Evolutionary conservation across 2,329 filamentous ascomycete species (phyloP).

Genomic region (Ambrosiella beaveri): DNA sequence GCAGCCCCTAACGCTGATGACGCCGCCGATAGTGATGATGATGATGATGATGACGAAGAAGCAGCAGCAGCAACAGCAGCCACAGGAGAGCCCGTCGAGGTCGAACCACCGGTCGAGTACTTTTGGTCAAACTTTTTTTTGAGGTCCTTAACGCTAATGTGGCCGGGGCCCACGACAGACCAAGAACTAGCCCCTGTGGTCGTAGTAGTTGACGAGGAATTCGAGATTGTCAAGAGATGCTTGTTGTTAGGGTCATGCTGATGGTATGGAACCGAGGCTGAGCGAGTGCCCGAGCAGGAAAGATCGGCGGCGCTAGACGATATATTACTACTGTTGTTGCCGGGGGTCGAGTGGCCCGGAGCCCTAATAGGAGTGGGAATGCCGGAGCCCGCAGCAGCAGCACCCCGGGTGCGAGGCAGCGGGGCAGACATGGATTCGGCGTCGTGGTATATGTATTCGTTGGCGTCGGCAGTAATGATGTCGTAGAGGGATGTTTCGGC

Average conservation of each 20-base stretch:
- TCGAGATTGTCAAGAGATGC: background rate
- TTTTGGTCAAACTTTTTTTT: constrained; percentile 63
- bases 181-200: background rate
- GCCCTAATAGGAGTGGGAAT: constrained; percentile 8
- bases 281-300: constrained; percentile 1
- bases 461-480: background rate
- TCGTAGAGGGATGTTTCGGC: background rate
- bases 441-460: background rate
- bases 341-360: background rate
- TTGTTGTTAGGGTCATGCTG: constrained; percentile 7
- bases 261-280: constrained; percentile 6
- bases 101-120: constrained; percentile 17
- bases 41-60: background rate
- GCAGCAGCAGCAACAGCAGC: background rate
- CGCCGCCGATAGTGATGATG: background rate
- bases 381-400: constrained; percentile 2
- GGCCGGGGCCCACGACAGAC: constrained; percentile 1
- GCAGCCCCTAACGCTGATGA: background rate
- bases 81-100: background rate
- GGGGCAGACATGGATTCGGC: constrained; percentile 1
- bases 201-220: background rate
- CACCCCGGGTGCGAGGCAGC: background rate
- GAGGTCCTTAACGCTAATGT: constrained; percentile 57
- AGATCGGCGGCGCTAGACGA: background rate
- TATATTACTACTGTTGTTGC: background rate